Conservation (phyloP, 1,284 basidiomycete genomes). For the Meira nashicola region DNA sequence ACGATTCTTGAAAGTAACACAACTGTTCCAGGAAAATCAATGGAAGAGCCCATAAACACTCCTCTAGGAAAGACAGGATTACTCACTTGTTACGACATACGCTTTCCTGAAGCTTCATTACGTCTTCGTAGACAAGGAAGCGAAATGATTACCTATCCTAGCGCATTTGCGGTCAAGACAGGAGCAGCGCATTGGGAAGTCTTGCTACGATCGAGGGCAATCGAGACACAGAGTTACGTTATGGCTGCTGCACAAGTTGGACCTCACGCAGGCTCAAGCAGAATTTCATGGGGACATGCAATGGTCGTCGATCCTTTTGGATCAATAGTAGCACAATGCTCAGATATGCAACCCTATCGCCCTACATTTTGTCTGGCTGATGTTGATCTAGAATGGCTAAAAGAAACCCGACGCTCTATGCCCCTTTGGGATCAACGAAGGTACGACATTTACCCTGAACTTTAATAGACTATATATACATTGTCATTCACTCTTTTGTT, state of each 20-base stretch:
- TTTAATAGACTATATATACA: background rate
- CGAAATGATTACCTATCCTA: slow-evolving; percentile 57
- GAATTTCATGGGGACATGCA: slow-evolving; percentile 49
- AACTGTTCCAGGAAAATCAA: slow-evolving; percentile 11
- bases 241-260: slow-evolving; percentile 54
- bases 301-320: slow-evolving; percentile 52
- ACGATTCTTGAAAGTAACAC: slow-evolving; percentile 73
- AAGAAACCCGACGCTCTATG: slow-evolving; percentile 41
- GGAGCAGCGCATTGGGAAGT: slow-evolving; percentile 53
- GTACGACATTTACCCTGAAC: slow-evolving; percentile 34
- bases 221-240: slow-evolving; percentile 55
- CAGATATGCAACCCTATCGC: slow-evolving; percentile 45
- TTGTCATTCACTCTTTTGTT: background rate
- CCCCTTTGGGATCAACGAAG: slow-evolving; percentile 47
- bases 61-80: slow-evolving; percentile 27
- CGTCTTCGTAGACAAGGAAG: slow-evolving; percentile 55
- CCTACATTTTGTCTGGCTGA: slow-evolving; percentile 45
- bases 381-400: slow-evolving; percentile 37
- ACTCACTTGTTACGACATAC: slow-evolving; percentile 60
- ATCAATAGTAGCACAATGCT: slow-evolving; percentile 40
- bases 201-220: slow-evolving; percentile 52
- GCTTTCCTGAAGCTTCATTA: slow-evolving; percentile 57
- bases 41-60: background rate
- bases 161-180: slow-evolving; percentile 57
- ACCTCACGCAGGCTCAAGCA: slow-evolving; percentile 36